These are phyloP conservation scores for Rhododendron henanense DNA, from an alignment of 148 eudicot species.

Conservation along the genomic window DNA sequence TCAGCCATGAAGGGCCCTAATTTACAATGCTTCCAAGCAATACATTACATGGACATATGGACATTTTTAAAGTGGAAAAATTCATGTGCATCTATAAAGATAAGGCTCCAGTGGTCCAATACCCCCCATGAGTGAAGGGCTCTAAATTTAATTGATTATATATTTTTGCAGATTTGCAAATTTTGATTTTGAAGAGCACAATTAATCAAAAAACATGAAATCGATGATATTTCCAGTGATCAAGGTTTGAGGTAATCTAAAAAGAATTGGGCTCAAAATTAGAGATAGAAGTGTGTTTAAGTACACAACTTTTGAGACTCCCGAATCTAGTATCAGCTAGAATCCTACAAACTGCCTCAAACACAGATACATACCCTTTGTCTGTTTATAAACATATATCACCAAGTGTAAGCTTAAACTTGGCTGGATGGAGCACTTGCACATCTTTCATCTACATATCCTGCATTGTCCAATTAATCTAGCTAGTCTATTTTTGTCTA, in stretches of 20 bases:
- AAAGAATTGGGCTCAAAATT: not conserved
- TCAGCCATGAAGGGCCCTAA: slow-evolving; percentile 8
- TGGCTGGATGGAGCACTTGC: too few species aligned
- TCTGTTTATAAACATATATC: not conserved
- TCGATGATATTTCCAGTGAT: not conserved
- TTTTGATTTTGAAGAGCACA: not conserved
- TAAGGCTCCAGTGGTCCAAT: not conserved
- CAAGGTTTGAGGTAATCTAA: not conserved
- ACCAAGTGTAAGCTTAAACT: too few species aligned
- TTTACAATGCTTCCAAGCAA: slow-evolving; percentile 24
- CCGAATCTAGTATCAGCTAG: not conserved
- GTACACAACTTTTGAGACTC: not conserved
- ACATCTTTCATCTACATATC: too few species aligned
- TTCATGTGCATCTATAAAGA: not conserved
- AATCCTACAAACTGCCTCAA: not conserved
- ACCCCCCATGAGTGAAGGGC: not conserved
- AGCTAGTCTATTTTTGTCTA: too few species aligned
- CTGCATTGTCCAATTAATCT: too few species aligned
- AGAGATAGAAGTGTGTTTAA: not conserved
- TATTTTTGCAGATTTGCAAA: not conserved
- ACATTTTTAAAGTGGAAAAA: not conserved
- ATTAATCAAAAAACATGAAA: not conserved
- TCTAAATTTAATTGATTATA: not conserved
- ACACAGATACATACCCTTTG: not conserved
- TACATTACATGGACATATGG: not conserved